Conservation (phyloP, 306 rosid genomes). For the Malus orientalis region DNA sequence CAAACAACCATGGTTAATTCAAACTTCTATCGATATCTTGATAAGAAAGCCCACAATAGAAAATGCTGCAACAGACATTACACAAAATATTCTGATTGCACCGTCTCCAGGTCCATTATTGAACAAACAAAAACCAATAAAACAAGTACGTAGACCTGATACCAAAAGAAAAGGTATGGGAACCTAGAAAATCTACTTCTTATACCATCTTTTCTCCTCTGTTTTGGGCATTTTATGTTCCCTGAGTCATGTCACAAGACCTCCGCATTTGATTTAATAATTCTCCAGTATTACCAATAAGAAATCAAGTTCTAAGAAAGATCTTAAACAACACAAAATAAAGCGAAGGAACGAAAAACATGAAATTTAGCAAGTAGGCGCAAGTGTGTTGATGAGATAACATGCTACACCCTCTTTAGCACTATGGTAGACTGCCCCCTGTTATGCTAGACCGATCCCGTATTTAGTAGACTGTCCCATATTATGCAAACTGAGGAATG, state of each 20-base stretch:
- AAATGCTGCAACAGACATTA: neutral
- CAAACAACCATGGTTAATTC: neutral
- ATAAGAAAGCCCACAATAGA: neutral
- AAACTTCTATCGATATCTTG: neutral
- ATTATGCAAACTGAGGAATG: too few species aligned
- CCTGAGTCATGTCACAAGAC: neutral
- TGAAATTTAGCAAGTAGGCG: neutral
- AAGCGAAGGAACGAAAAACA: too few species aligned
- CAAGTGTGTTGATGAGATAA: neutral
- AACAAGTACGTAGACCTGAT: neutral
- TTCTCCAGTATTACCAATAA: neutral
- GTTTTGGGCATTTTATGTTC: neutral
- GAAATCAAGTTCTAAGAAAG: neutral
- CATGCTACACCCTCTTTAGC: neutral
- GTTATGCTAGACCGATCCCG: too few species aligned
- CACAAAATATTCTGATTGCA: neutral
- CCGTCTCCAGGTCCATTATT: neutral
- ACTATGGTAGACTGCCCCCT: neutral
- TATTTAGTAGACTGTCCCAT: too few species aligned
- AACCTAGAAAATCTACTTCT: neutral
- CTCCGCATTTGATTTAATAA: neutral
- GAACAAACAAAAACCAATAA: neutral
- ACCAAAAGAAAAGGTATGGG: neutral
- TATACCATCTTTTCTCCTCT: neutral
- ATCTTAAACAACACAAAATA: neutral